A percentile compares a stretch with the other conserved stretches of the same genome.
These are phyloP conservation scores for Dendrobium catenatum DNA, from an alignment of 106 monocot genomes.

Conservation along the genomic window DNA sequence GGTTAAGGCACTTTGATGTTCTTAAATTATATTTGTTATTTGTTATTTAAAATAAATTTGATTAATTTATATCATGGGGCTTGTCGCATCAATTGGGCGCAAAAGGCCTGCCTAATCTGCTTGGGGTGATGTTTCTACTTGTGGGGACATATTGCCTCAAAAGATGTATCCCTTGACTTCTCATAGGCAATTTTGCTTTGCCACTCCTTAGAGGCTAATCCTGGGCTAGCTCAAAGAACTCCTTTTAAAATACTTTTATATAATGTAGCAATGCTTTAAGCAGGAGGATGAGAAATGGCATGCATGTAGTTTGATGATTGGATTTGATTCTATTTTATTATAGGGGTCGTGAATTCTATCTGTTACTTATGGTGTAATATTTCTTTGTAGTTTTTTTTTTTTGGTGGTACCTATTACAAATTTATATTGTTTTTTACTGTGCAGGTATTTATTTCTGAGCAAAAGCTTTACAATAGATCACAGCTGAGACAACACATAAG, in stretches of 20 bases:
- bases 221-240: too few species aligned
- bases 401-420: neutral
- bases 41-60: too few species aligned
- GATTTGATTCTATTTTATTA: neutral
- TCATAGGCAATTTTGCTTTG: too few species aligned
- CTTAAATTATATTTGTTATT: too few species aligned
- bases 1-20: too few species aligned
- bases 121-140: too few species aligned
- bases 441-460: constrained; percentile 94
- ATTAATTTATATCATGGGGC: too few species aligned
- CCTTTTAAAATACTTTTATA: neutral
- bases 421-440: neutral
- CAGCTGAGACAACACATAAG: constrained; percentile 75
- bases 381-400: neutral
- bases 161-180: too few species aligned
- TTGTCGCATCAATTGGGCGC: too few species aligned
- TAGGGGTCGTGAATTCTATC: neutral
- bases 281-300: neutral
- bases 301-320: neutral
- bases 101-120: too few species aligned
- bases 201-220: too few species aligned
- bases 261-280: neutral
- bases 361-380: neutral
- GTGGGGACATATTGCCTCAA: too few species aligned
- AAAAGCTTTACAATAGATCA: constrained; percentile 84